A percentile compares a stretch with the other conserved stretches of the same genome.
Conservation (phyloP, 1,284 basidiomycete species). For the Inonotus hispidus region DNA sequence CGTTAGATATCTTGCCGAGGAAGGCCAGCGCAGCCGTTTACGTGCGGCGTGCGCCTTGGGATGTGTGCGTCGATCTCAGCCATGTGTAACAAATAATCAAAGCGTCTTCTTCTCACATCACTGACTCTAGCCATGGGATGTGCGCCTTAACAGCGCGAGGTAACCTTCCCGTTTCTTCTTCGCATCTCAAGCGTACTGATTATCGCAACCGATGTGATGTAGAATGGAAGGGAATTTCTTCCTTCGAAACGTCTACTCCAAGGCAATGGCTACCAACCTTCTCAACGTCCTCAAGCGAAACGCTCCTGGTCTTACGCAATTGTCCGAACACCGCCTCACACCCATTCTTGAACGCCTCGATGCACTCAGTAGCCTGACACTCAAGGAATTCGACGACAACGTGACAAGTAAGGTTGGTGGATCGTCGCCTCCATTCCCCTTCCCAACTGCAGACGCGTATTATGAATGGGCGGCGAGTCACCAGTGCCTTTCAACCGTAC, state of each 20-base stretch:
- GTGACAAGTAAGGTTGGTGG: slow-evolving; percentile 79
- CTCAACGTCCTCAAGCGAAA: slow-evolving; percentile 64
- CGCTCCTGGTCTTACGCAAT: slow-evolving; percentile 40
- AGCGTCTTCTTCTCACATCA: slow-evolving; percentile 3
- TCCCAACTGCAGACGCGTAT: slow-evolving; percentile 73
- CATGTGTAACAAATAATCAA: slow-evolving; percentile 1
- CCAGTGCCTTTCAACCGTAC: slow-evolving; percentile 49
- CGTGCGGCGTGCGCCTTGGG: slow-evolving; percentile 73
- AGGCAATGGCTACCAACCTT: slow-evolving; percentile 79
- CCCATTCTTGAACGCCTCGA: slow-evolving; percentile 42
- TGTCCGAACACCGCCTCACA: slow-evolving; percentile 47
- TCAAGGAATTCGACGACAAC: slow-evolving; percentile 57
- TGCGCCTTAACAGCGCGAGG: slow-evolving; percentile 8
- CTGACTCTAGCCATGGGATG: slow-evolving; percentile 13
- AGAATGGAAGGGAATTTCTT: slow-evolving; percentile 64
- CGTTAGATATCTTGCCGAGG: slow-evolving; percentile 87
- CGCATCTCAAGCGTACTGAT: not conserved
- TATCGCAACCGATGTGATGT: not conserved
- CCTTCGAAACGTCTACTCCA: slow-evolving; percentile 73
- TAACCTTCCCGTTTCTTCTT: not conserved
- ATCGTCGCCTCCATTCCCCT: slow-evolving; percentile 74
- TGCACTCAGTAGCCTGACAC: slow-evolving; percentile 45
- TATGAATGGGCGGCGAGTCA: slow-evolving; percentile 69
- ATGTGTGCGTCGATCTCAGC: slow-evolving; percentile 50
- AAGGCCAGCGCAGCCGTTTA: slow-evolving; percentile 74